Evolutionary conservation across 2,329 filamentous ascomycete genomes (phyloP).

Genomic region (Trichoderma sp.): DNA sequence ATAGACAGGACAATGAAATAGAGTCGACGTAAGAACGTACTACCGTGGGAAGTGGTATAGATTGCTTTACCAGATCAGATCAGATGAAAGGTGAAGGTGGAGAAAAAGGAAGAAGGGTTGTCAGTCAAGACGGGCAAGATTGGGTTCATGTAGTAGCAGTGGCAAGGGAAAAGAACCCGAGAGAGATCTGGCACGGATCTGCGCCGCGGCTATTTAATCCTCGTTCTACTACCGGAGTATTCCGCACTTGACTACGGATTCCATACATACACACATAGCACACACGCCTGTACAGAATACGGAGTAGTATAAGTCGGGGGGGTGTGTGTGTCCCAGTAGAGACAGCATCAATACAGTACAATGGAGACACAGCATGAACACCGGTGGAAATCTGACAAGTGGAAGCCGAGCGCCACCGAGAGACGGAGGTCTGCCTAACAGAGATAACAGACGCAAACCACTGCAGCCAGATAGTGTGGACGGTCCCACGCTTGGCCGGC

Average conservation of each 20-base stretch:
- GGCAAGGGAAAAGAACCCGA: background rate
- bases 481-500: constrained; percentile 7
- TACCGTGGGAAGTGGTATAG: background rate
- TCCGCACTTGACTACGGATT: too few species aligned
- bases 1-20: background rate
- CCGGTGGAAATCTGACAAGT: background rate
- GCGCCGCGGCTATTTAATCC: background rate
- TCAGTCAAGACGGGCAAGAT: background rate
- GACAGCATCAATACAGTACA: background rate
- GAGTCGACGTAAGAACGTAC: background rate
- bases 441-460: constrained; percentile 3
- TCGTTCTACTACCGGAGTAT: background rate
- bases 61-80: background rate
- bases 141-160: background rate
- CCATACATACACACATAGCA: background rate
- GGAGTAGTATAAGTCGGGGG: too few species aligned
- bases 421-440: background rate
- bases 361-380: background rate
- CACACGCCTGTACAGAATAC: background rate
- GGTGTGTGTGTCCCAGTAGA: background rate
- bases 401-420: background rate
- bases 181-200: background rate
- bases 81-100: background rate
- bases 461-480: background rate
- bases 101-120: background rate